phyloP scores from a whole-genome alignment of 192 early-diverging fungal species.

The Diversispora epigaea region DNA sequence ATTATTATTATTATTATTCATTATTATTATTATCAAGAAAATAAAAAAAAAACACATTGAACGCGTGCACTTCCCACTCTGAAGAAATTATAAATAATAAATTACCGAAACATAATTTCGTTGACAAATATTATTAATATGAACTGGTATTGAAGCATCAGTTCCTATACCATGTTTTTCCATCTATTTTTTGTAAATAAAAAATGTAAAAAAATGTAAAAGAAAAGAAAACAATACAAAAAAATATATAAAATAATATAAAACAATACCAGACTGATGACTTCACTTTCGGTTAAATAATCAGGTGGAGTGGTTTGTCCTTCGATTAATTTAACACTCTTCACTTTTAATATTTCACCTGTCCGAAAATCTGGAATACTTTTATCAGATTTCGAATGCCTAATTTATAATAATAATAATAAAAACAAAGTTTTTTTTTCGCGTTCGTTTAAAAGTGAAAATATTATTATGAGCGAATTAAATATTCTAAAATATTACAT shows the following conservation, averaged over 20 bases:
- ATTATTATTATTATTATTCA: neutral
- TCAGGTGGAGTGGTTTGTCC: constrained; percentile 55
- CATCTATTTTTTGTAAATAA: constrained; percentile 12
- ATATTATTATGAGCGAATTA: neutral
- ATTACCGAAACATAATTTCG: constrained; percentile 46
- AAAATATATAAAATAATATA: neutral
- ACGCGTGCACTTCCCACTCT: too few species aligned
- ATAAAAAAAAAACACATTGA: neutral
- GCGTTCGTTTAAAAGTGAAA: neutral
- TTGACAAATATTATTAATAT: constrained; percentile 55
- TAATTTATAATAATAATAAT: neutral
- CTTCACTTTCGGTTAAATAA: constrained; percentile 53
- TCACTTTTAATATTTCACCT: constrained; percentile 25
- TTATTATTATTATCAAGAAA: neutral
- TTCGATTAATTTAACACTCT: constrained; percentile 37
- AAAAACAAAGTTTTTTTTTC: neutral
- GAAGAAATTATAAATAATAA: neutral
- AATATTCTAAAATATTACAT: neutral
- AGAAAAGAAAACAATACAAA: too few species aligned
- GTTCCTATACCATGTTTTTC: constrained; percentile 56
- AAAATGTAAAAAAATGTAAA: constrained; percentile 12
- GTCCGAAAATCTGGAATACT: neutral
- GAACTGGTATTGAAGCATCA: constrained; percentile 53
- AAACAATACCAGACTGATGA: constrained; percentile 39
- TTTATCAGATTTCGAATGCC: neutral